phyloP scores from a whole-genome alignment of 345 rosid genomes.

The Xanthoceras sorbifolium region DNA sequence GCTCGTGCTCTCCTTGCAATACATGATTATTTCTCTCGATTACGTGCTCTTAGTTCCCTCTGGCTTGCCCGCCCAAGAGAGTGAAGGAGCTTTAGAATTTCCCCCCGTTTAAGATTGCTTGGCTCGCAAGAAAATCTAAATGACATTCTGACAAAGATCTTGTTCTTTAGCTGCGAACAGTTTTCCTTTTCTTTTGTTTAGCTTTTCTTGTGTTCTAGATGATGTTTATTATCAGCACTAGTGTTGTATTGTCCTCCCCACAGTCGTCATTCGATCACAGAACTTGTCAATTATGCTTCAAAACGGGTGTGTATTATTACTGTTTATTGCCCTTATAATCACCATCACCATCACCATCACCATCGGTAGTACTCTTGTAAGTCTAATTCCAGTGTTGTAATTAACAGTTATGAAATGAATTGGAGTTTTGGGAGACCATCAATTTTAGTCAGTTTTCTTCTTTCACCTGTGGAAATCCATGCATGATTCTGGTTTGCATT shows the following conservation, averaged over 20 bases:
- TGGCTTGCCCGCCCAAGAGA: slow-evolving; percentile 98
- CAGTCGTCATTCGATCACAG: neutral
- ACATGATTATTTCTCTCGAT: slow-evolving; percentile 80
- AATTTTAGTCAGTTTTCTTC: neutral
- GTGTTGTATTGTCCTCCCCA: neutral
- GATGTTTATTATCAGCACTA: neutral
- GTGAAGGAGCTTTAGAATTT: slow-evolving; percentile 33
- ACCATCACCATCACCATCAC: neutral
- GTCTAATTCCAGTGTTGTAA: slow-evolving; percentile 8
- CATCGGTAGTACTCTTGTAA: neutral
- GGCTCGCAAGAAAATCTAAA: slow-evolving; percentile 17
- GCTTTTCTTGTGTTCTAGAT: slow-evolving; percentile 12
- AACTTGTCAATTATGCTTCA: neutral
- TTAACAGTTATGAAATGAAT: slow-evolving; percentile 12
- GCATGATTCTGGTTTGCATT: neutral
- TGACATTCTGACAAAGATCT: neutral
- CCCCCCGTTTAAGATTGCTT: slow-evolving; percentile 7
- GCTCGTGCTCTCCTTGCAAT: slow-evolving; percentile 98
- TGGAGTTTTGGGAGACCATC: neutral
- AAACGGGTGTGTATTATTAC: slow-evolving; percentile 6
- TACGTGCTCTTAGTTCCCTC: slow-evolving; percentile 95
- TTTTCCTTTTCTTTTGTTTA: neutral
- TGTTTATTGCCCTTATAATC: neutral
- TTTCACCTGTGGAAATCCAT: neutral
- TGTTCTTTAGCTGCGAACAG: neutral